These are phyloP conservation scores for Rhizophora apiculata DNA, from an alignment of 345 rosid genomes.

Conservation along the genomic window DNA sequence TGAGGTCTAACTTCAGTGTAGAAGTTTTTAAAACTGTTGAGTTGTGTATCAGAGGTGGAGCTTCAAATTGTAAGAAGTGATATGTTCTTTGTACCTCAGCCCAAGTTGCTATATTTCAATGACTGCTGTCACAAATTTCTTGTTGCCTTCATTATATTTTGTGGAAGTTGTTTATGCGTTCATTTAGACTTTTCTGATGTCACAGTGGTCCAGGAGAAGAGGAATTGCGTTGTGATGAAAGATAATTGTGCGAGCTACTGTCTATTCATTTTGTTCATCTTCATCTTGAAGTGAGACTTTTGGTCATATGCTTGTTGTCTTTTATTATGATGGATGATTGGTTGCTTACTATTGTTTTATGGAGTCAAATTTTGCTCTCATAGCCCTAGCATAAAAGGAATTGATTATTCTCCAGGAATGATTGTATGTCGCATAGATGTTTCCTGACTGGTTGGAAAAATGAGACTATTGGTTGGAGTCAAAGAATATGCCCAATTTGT, in stretches of 20 bases:
- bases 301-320: background rate
- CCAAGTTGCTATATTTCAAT: background rate
- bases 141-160: background rate
- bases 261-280: slow-evolving; percentile 2
- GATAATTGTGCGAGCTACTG: background rate
- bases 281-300: slow-evolving; percentile 3
- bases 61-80: background rate
- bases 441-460: too few species aligned
- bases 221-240: slow-evolving; percentile 2
- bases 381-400: background rate
- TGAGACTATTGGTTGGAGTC: too few species aligned
- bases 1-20: background rate
- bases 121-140: background rate
- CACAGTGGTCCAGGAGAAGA: slow-evolving; percentile 6
- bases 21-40: background rate
- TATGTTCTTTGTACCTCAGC: background rate
- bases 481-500: too few species aligned
- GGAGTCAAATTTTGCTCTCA: slow-evolving; percentile 7
- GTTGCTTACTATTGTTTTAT: background rate
- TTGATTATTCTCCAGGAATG: background rate
- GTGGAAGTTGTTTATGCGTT: background rate
- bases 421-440: too few species aligned
- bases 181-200: background rate
- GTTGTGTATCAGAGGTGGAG: too few species aligned
- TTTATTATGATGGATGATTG: slow-evolving; percentile 9